Evolutionary conservation across 441 rosid genomes (phyloP).

Genomic region (Erodium moschatum): DNA sequence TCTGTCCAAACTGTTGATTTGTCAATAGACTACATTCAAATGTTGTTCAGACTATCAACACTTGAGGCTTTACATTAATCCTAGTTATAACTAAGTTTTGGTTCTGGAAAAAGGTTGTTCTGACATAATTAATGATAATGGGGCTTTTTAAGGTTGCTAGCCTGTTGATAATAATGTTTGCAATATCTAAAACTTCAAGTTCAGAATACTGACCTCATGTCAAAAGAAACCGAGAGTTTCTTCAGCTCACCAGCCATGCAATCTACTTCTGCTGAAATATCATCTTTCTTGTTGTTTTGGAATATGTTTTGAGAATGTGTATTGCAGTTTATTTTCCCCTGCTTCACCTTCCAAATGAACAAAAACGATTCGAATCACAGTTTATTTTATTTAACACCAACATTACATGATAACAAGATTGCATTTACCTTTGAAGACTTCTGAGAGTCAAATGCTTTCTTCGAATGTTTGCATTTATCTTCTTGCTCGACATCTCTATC

Average conservation of each 20-base stretch:
- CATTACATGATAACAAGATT: not conserved
- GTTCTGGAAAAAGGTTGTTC: too few species aligned
- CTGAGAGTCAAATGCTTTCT: not conserved
- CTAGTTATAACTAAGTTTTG: too few species aligned
- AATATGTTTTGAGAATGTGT: conserved; percentile 1
- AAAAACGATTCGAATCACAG: not conserved
- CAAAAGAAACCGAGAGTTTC: not conserved
- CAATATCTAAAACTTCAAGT: not conserved
- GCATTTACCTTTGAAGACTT: not conserved
- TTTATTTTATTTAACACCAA: not conserved
- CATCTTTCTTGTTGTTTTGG: not conserved
- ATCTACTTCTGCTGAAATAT: not conserved
- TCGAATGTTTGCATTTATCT: not conserved
- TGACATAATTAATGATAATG: too few species aligned
- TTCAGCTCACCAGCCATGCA: not conserved
- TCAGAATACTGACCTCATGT: not conserved
- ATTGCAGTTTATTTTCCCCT: not conserved
- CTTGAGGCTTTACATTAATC: too few species aligned
- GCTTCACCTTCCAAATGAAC: not conserved
- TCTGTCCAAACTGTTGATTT: too few species aligned
- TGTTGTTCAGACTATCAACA: too few species aligned
- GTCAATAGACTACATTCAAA: too few species aligned
- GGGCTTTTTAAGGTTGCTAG: too few species aligned
- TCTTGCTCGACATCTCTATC: not conserved
- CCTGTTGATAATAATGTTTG: not conserved